These are phyloP conservation scores for Suillus alpinus DNA, from an alignment of 768 basidiomycete genomes.

Conservation along the genomic window DNA sequence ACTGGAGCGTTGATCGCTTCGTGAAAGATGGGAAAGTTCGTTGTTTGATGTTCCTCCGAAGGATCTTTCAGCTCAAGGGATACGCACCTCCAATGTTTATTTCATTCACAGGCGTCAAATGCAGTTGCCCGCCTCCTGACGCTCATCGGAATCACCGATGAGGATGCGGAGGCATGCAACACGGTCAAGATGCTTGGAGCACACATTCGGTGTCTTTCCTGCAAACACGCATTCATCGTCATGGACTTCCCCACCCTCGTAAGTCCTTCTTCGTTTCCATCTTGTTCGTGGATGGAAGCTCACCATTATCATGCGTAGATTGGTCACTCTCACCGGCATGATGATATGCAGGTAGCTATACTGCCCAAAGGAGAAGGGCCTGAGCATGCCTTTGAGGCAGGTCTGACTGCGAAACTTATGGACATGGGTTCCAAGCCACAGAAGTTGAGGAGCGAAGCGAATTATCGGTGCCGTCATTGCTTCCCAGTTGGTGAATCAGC, in stretches of 20 bases:
- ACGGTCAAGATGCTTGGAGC: slow-evolving; percentile 23
- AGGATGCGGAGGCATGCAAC: slow-evolving; percentile 21
- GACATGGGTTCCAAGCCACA: slow-evolving; percentile 19
- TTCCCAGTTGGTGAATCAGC: slow-evolving; percentile 1
- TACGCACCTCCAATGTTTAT: background rate
- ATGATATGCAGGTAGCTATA: slow-evolving; percentile 43
- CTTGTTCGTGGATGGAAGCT: background rate
- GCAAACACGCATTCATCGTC: slow-evolving; percentile 41
- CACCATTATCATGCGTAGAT: slow-evolving; percentile 35
- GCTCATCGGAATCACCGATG: slow-evolving; percentile 29
- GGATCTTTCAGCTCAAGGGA: background rate
- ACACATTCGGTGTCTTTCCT: slow-evolving; percentile 47
- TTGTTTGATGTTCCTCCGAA: background rate
- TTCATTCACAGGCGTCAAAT: slow-evolving; percentile 42
- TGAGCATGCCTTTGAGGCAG: slow-evolving; percentile 21
- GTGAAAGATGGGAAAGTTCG: slow-evolving; percentile 56
- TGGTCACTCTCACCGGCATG: slow-evolving; percentile 65
- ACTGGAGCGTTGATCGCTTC: slow-evolving; percentile 54
- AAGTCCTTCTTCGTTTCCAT: slow-evolving; percentile 14
- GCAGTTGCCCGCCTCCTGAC: slow-evolving; percentile 39
- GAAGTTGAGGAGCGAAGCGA: slow-evolving; percentile 31
- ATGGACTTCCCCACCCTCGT: slow-evolving; percentile 51
- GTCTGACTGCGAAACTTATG: slow-evolving; percentile 18
- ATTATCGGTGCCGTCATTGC: slow-evolving; percentile 59
- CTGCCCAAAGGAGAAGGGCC: slow-evolving; percentile 13